phyloP scores from a whole-genome alignment of 805 yeast genomes.

The Komagataella mondaviorum region DNA sequence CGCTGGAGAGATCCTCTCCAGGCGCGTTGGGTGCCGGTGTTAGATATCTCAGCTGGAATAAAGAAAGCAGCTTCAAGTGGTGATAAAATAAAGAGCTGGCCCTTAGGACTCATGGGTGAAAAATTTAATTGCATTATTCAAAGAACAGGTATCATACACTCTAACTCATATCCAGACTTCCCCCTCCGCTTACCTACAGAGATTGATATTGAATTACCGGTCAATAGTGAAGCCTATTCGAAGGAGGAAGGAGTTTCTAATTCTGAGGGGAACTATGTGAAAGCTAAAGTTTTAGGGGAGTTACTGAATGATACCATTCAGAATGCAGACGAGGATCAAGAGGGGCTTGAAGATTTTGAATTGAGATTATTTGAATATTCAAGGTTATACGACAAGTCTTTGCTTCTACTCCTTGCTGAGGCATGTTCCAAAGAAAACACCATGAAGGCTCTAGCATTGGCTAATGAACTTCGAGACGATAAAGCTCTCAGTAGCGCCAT shows the following conservation, averaged over 20 bases:
- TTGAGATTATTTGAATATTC: conserved; percentile 42
- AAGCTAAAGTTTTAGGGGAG: conserved; percentile 48
- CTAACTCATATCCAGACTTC: conserved; percentile 51
- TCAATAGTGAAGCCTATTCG: conserved; percentile 8
- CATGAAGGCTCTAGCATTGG: conserved; percentile 58
- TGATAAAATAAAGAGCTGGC: conserved; percentile 69
- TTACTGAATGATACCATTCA: conserved; percentile 42
- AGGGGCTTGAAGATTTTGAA: conserved; percentile 20
- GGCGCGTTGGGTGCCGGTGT: conserved; percentile 77
- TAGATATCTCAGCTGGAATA: conserved; percentile 43
- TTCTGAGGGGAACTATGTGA: conserved; percentile 54
- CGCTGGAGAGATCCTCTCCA: conserved; percentile 71
- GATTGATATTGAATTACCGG: conserved; percentile 52
- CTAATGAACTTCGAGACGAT: conserved; percentile 55
- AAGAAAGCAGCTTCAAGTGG: conserved; percentile 36
- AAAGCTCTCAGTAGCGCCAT: conserved; percentile 75
- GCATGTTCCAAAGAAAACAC: conserved; percentile 58
- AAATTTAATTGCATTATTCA: conserved; percentile 62
- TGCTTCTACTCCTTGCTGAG: conserved; percentile 62
- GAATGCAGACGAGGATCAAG: conserved; percentile 21
- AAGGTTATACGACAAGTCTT: conserved; percentile 55
- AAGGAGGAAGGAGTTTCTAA: conserved; percentile 17
- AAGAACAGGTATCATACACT: conserved; percentile 33
- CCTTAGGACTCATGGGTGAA: conserved; percentile 64
- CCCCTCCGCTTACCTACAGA: conserved; percentile 83